Base-by-base conservation (phyloP, 495 filamentous ascomycete species). In the Penicillium antarcticum region DNA sequence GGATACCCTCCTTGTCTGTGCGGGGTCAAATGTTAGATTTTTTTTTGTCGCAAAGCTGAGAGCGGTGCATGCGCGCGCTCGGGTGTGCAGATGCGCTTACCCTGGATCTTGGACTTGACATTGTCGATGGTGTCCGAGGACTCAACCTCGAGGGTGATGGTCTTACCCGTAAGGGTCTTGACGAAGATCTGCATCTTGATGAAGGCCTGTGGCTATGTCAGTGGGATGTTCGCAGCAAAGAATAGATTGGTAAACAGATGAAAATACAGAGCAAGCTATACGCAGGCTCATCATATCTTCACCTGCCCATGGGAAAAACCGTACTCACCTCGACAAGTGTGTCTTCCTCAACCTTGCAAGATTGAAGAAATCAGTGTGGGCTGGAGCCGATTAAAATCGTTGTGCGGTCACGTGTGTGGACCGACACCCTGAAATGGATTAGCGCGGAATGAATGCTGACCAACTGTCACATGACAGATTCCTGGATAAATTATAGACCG, bases 141-240 rank as follows among this genome's bases (percentile, higher is more conserved):
- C 87, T 97, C 94, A 77, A 97, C 95, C 92, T 99, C 94, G 68
- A 99, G 95, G 89, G 94, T 99, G 87, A 97, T 97, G 71, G 94
- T 99, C 87, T 97, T 99, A 71, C 94, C 94, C 88, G 95, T 97
- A 56, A 98, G 92, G 90, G 94, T 97, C 83, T 97, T 97, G 73
- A 97, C 94, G 87, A 98, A 97, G 80, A 96, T 97, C 87, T 97
- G 92, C 94, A 97, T 97, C 63, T 72, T 78, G 67, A 72, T 67
- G 74, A 76, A 78, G 77, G 77, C 74, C 77, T 81, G 52, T 5
- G 9, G 19, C 43, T n/a, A 37, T 17, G 52, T 58, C 36, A 61
- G 62, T 60, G 18, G 14, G 31, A 32, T 21, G 12, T 19, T 35
- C 21, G 9, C 38, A 16, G 43, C 8, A 13, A 46, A 44, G 11